Conservation (phyloP, 2,329 filamentous ascomycete genomes). For the Aureobasidium sp. region DNA sequence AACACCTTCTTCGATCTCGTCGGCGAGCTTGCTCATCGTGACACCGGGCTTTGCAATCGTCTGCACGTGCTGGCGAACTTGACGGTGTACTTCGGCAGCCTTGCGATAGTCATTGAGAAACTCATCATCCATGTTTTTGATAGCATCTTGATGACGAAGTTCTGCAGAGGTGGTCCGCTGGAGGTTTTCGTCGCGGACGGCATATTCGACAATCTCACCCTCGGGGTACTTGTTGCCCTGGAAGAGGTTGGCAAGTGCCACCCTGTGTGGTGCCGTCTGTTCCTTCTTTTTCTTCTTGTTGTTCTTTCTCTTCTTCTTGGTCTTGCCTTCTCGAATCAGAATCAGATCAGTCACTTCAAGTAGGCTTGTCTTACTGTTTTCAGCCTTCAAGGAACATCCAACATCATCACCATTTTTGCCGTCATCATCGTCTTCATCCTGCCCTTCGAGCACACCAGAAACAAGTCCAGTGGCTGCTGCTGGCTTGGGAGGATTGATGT, state of each 20-base stretch:
- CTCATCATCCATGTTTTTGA: slow-evolving; percentile 67
- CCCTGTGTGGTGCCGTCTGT: slow-evolving; percentile 69
- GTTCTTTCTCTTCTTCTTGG: slow-evolving; percentile 61
- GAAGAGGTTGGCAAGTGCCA: slow-evolving; percentile 66
- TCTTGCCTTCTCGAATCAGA: background rate
- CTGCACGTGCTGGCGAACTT: slow-evolving; percentile 76
- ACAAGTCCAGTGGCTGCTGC: background rate
- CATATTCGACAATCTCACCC: slow-evolving; percentile 70
- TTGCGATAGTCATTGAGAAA: slow-evolving; percentile 75
- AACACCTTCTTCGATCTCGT: slow-evolving; percentile 79
- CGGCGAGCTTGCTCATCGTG: slow-evolving; percentile 70
- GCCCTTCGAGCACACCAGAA: slow-evolving; percentile 15
- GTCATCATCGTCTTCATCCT: slow-evolving; percentile 17
- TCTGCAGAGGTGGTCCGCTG: slow-evolving; percentile 77
- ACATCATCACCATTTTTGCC: slow-evolving; percentile 22
- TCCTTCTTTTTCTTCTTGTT: slow-evolving; percentile 49
- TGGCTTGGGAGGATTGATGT: slow-evolving; percentile 2
- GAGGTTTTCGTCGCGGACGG: slow-evolving; percentile 54
- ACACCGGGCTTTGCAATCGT: slow-evolving; percentile 74
- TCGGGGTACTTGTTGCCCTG: slow-evolving; percentile 63
- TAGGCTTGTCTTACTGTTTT: slow-evolving; percentile 47
- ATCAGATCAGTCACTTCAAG: background rate
- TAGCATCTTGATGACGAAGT: slow-evolving; percentile 52
- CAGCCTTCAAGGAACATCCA: slow-evolving; percentile 16
- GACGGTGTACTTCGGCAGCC: slow-evolving; percentile 76